Evolutionary conservation across 352 stramenopile genomes (phyloP), one percentile per base, ranked within the genome.

Genomic region (Aphanomyces stellatus): DNA sequence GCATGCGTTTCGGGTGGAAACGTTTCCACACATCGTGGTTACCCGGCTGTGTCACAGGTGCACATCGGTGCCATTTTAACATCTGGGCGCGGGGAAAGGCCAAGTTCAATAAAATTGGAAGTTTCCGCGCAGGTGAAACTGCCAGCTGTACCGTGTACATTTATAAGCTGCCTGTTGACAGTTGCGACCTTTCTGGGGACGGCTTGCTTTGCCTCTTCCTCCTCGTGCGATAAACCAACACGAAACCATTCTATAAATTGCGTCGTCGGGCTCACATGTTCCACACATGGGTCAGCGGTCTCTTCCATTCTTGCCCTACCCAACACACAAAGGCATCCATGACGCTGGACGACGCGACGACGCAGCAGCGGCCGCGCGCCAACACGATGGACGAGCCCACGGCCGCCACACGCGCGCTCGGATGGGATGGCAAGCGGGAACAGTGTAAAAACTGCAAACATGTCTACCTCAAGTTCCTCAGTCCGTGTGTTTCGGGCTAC

Each of bases 391-490:
- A 57, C 49, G 49, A 57, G 17, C n/a, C 19, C 5, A 51, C 42
- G 42, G 25, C 42, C 37, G 37, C 37, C 19, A 27, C 8, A 8
- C 42, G 42, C 42, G 13, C 42, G 42, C 8, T 51, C 42, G 8
- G 42, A 51, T 93, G 86, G 84, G 86, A 94, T 74, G 89, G 88
- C 60, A 93, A 93, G 75, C 86, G 86, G 62, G 79, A 88, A 30
- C 88, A 88, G 72, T 94, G 86, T 76, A 53, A 57, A 62, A 94
- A 94, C 75, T 94, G 86, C 75, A 75, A 81, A 53, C 82, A 84
- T 65, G 90, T 94, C 63, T 94, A 90, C 71, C 76, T 94, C 69
- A 92, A 91, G 74, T 91, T 83, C 34, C 70, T 89, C n/a, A 93
- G 82, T 53, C 74, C 76, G 35, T 78, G 88, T 71, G n/a, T n/a